Base-by-base conservation (phyloP, 129 eudicot species). In the Apium graveolens region DNA sequence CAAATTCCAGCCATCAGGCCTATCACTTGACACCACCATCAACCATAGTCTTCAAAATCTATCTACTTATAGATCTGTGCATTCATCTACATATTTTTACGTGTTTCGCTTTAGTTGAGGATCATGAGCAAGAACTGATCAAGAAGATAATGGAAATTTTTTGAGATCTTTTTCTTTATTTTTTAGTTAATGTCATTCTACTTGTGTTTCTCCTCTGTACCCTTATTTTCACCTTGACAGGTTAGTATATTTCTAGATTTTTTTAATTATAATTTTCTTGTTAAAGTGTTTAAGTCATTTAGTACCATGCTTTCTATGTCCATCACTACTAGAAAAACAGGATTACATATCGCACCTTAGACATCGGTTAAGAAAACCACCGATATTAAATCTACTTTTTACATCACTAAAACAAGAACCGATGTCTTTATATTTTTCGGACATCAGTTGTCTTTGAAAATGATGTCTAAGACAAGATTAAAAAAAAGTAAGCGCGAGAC, bases 221-320 rank as follows among this genome's bases (percentile, higher is more conserved):
- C 85, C 82, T 84, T 83, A 74, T 77, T 84, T 86, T 93, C 78
- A 84, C 87, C 78, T 78, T 83, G 73, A 87, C 98, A 89, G 98
- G 98, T 93, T 76, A 42, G 76, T 13, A 39, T 70, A 43, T 46
- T 63, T 57, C 21, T 75, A 57, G 39, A 29, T 13, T 20, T 3
- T 60, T 45, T 0, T 77, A 0, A 13, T 1, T 29, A 1, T 49
- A 0, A 2, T 49, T 13, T 43, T n/a, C n/a, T n/a, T n/a, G n/a
- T n/a, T n/a, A n/a, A 49, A 49, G 57, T 18, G 57, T 17, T n/a
- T 18, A 5, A 18, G 1, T 17, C n/a, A 38, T 38, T 38, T 38
- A 38, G 57, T 49, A 17, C 18, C 17, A 49, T 49, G 57, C 57
- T n/a, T n/a, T n/a, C n/a, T 49, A 5, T 49, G 7, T 49, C 57